Evolutionary conservation across 495 filamentous ascomycete genomes (phyloP).

Genomic region (Penicillium paradoxum): DNA sequence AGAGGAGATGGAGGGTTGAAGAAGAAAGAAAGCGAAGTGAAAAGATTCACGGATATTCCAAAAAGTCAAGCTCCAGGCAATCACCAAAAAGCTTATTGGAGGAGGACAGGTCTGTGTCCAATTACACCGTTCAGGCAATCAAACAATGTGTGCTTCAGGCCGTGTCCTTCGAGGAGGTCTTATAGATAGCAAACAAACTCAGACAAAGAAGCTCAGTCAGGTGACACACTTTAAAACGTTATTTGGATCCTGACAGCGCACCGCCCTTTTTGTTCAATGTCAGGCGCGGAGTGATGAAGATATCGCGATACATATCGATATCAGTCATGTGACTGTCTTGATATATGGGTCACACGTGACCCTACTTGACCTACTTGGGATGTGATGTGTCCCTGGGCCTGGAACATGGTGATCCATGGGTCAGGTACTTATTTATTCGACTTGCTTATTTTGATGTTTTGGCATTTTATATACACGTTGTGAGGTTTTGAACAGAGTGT

Average conservation of each 20-base stretch:
- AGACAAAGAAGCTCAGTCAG: background rate
- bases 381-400: background rate
- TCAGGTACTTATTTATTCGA: too few relatives aligned
- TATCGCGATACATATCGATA: slow-evolving; percentile 3
- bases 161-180: background rate
- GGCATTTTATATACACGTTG: too few relatives aligned
- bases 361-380: background rate
- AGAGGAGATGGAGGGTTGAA: too few relatives aligned
- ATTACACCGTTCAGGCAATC: too few relatives aligned
- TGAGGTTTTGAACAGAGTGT: too few relatives aligned
- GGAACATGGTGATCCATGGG: background rate
- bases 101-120: too few relatives aligned
- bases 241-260: background rate
- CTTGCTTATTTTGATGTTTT: background rate
- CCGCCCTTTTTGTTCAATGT: background rate
- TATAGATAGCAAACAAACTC: background rate
- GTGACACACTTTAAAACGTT: background rate
- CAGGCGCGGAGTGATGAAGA: background rate
- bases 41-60: too few relatives aligned
- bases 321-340: background rate
- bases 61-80: too few relatives aligned
- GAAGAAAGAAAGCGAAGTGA: too few relatives aligned
- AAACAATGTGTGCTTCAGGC: too few relatives aligned
- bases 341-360: background rate
- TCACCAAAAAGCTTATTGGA: too few relatives aligned